Evolutionary conservation across 2,329 filamentous ascomycete genomes (phyloP).

Genomic region (Scedosporium minutisporum): DNA sequence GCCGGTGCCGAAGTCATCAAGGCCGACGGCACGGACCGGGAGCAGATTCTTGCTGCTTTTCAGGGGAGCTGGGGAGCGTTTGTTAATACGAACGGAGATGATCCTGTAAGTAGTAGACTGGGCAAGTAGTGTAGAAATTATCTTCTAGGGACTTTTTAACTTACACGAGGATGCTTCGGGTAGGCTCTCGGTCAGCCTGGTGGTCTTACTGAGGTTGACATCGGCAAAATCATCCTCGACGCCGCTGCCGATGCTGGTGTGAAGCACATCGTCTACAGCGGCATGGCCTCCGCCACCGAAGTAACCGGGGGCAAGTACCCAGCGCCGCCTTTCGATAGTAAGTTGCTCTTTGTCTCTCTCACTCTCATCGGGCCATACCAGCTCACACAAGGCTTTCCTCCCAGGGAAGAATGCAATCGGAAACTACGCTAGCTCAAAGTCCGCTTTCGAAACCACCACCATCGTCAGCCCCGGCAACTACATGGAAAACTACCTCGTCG

Average conservation of each 20-base stretch:
- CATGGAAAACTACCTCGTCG: slow-evolving; percentile 28
- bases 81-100: slow-evolving; percentile 41
- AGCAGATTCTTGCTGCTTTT: slow-evolving; percentile 30
- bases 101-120: slow-evolving; percentile 15
- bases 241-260: slow-evolving; percentile 22
- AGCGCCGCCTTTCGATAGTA: slow-evolving; percentile 24
- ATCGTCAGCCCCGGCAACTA: slow-evolving; percentile 30
- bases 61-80: slow-evolving; percentile 40
- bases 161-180: slow-evolving; percentile 4
- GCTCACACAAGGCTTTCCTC: neutral
- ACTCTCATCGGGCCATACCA: neutral
- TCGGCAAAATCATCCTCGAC: slow-evolving; percentile 24
- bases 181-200: slow-evolving; percentile 16
- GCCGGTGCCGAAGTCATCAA: slow-evolving; percentile 32
- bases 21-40: slow-evolving; percentile 32
- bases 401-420: slow-evolving; percentile 28
- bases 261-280: slow-evolving; percentile 25
- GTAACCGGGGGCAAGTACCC: slow-evolving; percentile 22
- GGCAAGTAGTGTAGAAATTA: neutral
- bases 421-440: slow-evolving; percentile 22
- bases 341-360: slow-evolving; percentile 1
- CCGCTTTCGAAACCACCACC: slow-evolving; percentile 23
- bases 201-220: slow-evolving; percentile 22
- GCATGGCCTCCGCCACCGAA: slow-evolving; percentile 20
- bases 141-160: too few species aligned